Conservation (phyloP, 352 stramenopile genomes). For the Phytophthora kernoviae region DNA sequence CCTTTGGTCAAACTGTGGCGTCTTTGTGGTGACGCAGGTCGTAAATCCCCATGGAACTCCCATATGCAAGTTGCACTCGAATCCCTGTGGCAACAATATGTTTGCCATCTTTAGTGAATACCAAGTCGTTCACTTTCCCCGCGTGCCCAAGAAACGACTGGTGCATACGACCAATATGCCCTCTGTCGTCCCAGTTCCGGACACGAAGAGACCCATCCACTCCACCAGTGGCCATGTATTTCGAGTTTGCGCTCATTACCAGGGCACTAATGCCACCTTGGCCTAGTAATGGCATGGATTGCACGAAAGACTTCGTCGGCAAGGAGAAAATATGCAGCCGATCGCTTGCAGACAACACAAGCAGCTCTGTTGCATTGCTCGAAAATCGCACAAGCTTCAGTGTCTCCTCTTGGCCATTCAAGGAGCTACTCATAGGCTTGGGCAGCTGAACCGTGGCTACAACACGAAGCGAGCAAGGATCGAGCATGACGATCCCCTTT, state of each 20-base stretch:
- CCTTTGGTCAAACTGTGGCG: conserved; percentile 1
- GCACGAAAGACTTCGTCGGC: conserved; percentile 32
- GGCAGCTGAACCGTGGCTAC: conserved; percentile 44
- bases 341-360: conserved; percentile 55
- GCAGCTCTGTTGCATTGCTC: conserved; percentile 48
- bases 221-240: conserved; percentile 70
- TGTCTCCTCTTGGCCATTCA: conserved; percentile 13
- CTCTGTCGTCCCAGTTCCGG: conserved; percentile 60
- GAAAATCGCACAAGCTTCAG: conserved; percentile 56
- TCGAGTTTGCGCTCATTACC: conserved; percentile 55
- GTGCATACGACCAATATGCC: conserved; percentile 57
- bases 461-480: conserved; percentile 44
- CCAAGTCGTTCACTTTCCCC: conserved; percentile 38
- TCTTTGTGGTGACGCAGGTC: conserved; percentile 15
- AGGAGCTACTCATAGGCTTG: conserved; percentile 5
- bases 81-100: conserved; percentile 46
- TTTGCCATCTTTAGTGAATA: conserved; percentile 50
- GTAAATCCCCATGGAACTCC: conserved; percentile 56
- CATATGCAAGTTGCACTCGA: conserved; percentile 63
- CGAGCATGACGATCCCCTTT: conserved; percentile 39
- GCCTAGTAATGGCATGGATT: conserved; percentile 58
- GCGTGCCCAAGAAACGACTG: conserved; percentile 60
- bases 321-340: conserved; percentile 65
- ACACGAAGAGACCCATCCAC: conserved; percentile 62
- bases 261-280: conserved; percentile 58